Base-by-base conservation (phyloP, 345 rosid genomes). In the Pistacia integerrima region DNA sequence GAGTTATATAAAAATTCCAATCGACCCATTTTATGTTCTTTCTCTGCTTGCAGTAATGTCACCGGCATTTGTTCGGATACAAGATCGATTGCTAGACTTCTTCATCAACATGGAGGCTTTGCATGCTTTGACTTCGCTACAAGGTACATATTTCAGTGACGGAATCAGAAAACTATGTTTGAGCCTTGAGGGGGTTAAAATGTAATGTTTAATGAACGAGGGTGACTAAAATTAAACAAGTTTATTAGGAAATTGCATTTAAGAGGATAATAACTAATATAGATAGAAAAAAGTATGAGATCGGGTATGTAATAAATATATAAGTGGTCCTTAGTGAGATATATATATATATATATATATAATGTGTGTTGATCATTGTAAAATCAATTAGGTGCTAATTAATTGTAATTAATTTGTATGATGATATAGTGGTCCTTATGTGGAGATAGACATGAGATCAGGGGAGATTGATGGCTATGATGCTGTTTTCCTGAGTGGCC, bases 41-140 rank as follows among this genome's bases (percentile, higher is more conserved):
- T 90, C 20, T 90, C 92, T 0, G 89, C 90, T 76, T 88, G 92
- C 35, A 90, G 94, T 46, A 88, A 88, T 8, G 88, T 88, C 0
- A 84, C 86, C 16, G 94, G 92, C 1, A 80, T 83, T 75, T 61
- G 14, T 54, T 28, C 89, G 0, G 81, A 88, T 30, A 90, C 92
- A 6, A 71, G 92, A 65, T 36, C 67, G 44, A 75, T 90, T 22
- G 87, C 90, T 8, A 71, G 3, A 74, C 88, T 90, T n/a, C 76
- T 90, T 46, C 94, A 90, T 71, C 72, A 54, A 10, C 73, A 81
- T 58, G 86, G 88, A 67, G 90, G 81, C 1, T 90, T 88, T 64
- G 90, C 76, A 2, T 87, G 90, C 75, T 87, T 90, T 52, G 90
- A 88, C 66, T 88, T 87, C 36, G 92, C 92, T 1, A 87, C 94